Base-by-base conservation (phyloP, 2,329 filamentous ascomycete species). In the Myriangium duriaei region DNA sequence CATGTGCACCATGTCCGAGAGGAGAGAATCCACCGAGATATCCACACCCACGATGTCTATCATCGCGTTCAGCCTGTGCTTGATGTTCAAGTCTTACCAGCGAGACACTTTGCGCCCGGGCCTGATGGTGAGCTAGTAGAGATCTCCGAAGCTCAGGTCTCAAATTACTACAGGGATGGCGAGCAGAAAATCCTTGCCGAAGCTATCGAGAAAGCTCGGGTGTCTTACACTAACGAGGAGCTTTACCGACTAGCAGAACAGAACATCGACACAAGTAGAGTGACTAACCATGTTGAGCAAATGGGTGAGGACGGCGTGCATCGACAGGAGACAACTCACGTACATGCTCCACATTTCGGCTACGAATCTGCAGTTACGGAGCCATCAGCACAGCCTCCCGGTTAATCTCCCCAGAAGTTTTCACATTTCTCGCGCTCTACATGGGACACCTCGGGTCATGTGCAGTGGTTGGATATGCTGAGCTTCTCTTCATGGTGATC, bases 11-110 rank as follows among this genome's bases (percentile, higher is more conserved):
- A 71, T 34, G 57, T 71, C 31, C 49, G 60, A 11, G 56, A 69
- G 45, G 61, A 71, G 46, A 46, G 49, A 14, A 64, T 72, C 35
- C 64, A 62, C 5, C 64, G 68, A 26, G 69, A 73, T 42, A 69
- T 71, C 21, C 70, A 74, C 52, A 65, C 64, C 21, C 61, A 73
- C 49, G 63, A 72, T 43, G 51, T 68, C 24, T 65, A 63, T 45
- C 68, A 72, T 42, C 63, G 65, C 16, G 57, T 69, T 16, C 62
- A 68, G n/a, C 70, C 70, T 3, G 59, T 74, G 14, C 58, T 66
- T 17, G 65, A 73, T 37, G 62, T 67, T 10, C 64, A 73, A 47
- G 59, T 72, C 7, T 57, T 72, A 1, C 68, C 70, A 2, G 55
- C 69, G 1, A 62, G 65, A 9, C 70, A 74, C 49, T 72, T 68